Evolutionary conservation across 305 asterid genomes (phyloP), one percentile per base, ranked within the genome.

Genomic region (Solanum chacoense): DNA sequence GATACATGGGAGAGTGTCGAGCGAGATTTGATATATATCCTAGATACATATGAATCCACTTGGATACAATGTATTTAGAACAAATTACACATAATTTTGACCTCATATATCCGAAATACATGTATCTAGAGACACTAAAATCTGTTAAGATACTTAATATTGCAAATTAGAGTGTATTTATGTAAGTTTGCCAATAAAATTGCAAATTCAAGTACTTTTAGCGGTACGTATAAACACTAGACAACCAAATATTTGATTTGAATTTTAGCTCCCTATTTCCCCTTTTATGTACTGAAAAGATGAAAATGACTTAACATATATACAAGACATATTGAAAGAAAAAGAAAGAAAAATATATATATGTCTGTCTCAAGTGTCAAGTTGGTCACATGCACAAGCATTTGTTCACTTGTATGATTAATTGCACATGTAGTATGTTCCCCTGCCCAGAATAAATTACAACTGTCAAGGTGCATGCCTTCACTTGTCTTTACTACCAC

Each of bases 341-440:
- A 45, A 20, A 59, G 32, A 24, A 13, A 16, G 28, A 67, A 16
- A 26, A 28, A 71, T 0, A 31, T 73, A 4, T 73, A 26, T 37
- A 40, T 40, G 89, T 76, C 78, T 73, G 91, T 91, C 91, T 83
- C 91, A 91, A 87, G 78, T 81, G 83, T 50, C 91, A 90, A 93
- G 93, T 93, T 75, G 90, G 95, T 91, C 96, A 94, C 97, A 93
- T 94, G 96, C 96, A 88, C 71, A 90, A 88, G 94, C 93, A 85
- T 65, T 87, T 80, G 88, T 86, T 28, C 67, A 36, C 34, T 87
- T 90, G 75, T 89, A 94, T 92, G 91, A 93, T 91, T 91, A 95
- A 92, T 92, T 91, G 97, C 97, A 96, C 98, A 95, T 94, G 98
- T 91, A 88, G 77, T 42, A 69, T 94, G 97, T 93, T 93, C 98